Base-by-base conservation (phyloP, 306 rosid species). In the Acacia crassicarpa region DNA sequence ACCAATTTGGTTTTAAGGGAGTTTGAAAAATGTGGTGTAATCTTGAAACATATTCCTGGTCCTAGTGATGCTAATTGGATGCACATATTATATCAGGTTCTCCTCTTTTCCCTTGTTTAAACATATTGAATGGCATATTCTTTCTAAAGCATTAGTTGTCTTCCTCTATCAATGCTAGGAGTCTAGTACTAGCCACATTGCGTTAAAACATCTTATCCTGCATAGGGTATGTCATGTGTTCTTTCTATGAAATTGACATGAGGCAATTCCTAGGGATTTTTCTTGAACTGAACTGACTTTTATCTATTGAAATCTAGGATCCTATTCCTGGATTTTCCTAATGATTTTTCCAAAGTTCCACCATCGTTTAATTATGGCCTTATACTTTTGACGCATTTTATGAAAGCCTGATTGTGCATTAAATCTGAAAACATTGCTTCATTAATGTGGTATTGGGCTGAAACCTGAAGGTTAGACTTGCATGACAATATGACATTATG, bases 61-160 rank as follows among this genome's bases (percentile, higher is more conserved):
- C 97, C 98, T 61, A 88, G 99, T 86, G 92, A 93, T 67, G 96
- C 97, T 75, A 95, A 95, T 74, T 95, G 99, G 99, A 82, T 95
- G 94, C 97, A 95, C 87, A 90, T 93, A 84, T 83, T 93, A 76
- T 95, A 92, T 81, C 94, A 93, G 98, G 99, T 95, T 79, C 75
- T 51, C 30, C 30, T 11, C 71, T 69, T 68, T 59, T 69, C 70
- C n/a, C 74, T 63, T 76, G 66, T 63, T 51, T 86, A 22, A 66
- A 77, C 73, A 49, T 73, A 56, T 63, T 85, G 51, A 11, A 74
- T 75, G 33, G 12, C 16, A 69, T 53, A 53, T 72, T 20, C 44
- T 63, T 82, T 17, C 56, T 6, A 27, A 11, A 66, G 30, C 68
- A 51, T 40, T 27, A 45, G 62, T 19, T 11, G 25, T 27, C 12